A percentile compares a stretch with the other conserved stretches of the same genome.
Evolutionary conservation across 2,329 filamentous ascomycete genomes (phyloP).

Genomic region (Fusarium sp.): DNA sequence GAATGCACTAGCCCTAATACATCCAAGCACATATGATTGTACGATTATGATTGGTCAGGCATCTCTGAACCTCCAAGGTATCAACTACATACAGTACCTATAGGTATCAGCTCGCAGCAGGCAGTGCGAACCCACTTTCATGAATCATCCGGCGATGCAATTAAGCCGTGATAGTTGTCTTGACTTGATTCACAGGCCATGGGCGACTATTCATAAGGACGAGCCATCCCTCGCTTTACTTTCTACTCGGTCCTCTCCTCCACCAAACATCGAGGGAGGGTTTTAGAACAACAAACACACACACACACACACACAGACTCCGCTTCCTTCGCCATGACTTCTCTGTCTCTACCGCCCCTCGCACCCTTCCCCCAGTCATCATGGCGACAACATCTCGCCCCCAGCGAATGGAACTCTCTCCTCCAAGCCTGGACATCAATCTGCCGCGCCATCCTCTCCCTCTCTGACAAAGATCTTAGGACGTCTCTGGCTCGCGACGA

Average conservation of each 20-base stretch:
- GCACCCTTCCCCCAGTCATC: conserved; percentile 77
- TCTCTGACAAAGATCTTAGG: conserved; percentile 65
- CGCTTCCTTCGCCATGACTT: conserved; percentile 48
- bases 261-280: neutral
- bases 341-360: conserved; percentile 69
- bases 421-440: conserved; percentile 80
- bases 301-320: neutral
- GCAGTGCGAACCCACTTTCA: conserved; percentile 43
- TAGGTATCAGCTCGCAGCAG: conserved; percentile 28
- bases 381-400: conserved; percentile 71
- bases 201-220: conserved; percentile 13
- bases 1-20: neutral
- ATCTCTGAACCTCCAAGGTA: conserved; percentile 11
- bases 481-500: conserved; percentile 62
- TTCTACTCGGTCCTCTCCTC: neutral
- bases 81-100: no score
- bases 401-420: conserved; percentile 79
- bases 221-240: neutral
- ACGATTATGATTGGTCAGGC: conserved; percentile 19
- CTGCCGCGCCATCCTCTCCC: conserved; percentile 68
- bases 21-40: neutral
- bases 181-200: neutral
- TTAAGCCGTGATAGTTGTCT: conserved; percentile 16
- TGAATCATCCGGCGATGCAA: conserved; percentile 54
- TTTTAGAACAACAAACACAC: neutral